Percentiles rank a stretch among this genome's conserved stretches.
phyloP scores from a whole-genome alignment of 1,284 basidiomycete genomes.

The Golubevia pallescens region DNA sequence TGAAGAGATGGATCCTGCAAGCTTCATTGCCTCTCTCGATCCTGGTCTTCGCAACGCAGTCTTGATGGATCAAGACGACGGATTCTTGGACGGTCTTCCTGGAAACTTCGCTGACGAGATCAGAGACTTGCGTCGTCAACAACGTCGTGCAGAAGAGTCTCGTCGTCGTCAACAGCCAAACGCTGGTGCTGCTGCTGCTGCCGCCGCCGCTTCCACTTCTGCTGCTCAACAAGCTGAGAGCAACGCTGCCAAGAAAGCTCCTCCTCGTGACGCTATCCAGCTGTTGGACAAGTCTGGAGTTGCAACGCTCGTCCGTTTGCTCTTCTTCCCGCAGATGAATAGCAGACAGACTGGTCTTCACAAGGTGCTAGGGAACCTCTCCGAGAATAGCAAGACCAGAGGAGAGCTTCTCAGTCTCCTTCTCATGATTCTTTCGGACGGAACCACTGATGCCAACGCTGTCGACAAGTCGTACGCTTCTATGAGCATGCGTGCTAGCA shows the following conservation, averaged over 20 bases:
- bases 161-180: conserved; percentile 5
- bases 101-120: conserved; percentile 12
- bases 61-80: conserved; percentile 82
- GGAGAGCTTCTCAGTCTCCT: conserved; percentile 91
- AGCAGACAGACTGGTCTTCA: conserved; percentile 80
- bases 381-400: conserved; percentile 90
- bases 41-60: conserved; percentile 83
- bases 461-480: conserved; percentile 94
- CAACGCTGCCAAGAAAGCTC: conserved; percentile 39
- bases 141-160: conserved; percentile 8
- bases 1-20: conserved; percentile 79
- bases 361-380: conserved; percentile 90
- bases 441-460: conserved; percentile 85
- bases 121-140: conserved; percentile 17
- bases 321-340: conserved; percentile 94
- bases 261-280: conserved; percentile 80
- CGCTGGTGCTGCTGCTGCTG: neutral
- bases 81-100: conserved; percentile 78
- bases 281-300: conserved; percentile 90
- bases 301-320: conserved; percentile 84
- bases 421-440: conserved; percentile 89
- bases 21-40: conserved; percentile 82
- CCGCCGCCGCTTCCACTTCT: neutral
- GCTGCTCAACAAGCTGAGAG: conserved; percentile 2
- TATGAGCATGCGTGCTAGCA: conserved; percentile 67